A percentile compares a stretch with the other conserved stretches of the same genome.
Evolutionary conservation across 108 stramenopile genomes (phyloP).

Genomic region (Cyclotella sp.): DNA sequence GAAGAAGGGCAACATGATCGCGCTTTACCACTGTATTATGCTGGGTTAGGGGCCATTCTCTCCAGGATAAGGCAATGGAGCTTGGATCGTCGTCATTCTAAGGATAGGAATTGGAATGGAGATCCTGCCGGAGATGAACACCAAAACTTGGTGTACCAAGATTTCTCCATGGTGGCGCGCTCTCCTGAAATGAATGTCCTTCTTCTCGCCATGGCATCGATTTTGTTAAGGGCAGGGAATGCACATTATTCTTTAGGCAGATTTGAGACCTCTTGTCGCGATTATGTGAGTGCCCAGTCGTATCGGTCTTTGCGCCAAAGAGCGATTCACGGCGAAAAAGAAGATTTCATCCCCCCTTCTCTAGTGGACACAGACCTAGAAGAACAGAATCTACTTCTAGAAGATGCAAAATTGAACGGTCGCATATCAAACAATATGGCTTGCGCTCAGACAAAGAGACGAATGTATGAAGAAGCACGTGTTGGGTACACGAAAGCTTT

Average conservation of each 20-base stretch:
- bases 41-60: slow-evolving; percentile 45
- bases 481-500: slow-evolving; percentile 47
- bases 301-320: slow-evolving; percentile 31
- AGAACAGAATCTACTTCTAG: slow-evolving; percentile 22
- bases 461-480: slow-evolving; percentile 48
- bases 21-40: slow-evolving; percentile 50
- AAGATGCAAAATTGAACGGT: slow-evolving; percentile 50
- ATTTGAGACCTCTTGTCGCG: slow-evolving; percentile 42
- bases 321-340: not conserved
- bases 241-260: slow-evolving; percentile 36
- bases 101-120: not conserved
- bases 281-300: slow-evolving; percentile 51
- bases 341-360: too few species aligned
- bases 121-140: not conserved
- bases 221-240: slow-evolving; percentile 49
- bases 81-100: slow-evolving; percentile 1
- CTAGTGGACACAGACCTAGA: not conserved
- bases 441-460: slow-evolving; percentile 39
- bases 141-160: slow-evolving; percentile 18
- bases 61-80: slow-evolving; percentile 42
- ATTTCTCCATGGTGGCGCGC: slow-evolving; percentile 30
- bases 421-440: slow-evolving; percentile 52
- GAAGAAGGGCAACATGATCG: slow-evolving; percentile 19
- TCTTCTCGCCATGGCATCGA: slow-evolving; percentile 50
- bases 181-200: slow-evolving; percentile 42